Evolutionary conservation across 164 flowering plant genomes (phyloP).

Genomic region (Sextonia rubra): DNA sequence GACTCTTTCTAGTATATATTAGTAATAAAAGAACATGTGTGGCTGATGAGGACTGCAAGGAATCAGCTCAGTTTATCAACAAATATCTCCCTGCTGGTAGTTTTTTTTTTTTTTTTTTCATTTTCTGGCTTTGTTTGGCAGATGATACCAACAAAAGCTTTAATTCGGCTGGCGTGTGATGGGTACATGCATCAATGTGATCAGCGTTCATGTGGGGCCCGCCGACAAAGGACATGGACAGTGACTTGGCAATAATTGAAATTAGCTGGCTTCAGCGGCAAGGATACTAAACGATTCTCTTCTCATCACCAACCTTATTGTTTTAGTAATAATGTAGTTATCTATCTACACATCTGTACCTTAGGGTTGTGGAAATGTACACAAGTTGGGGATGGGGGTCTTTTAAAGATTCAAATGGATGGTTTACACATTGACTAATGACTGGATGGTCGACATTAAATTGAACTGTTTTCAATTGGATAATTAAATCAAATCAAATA

Average conservation of each 20-base stretch:
- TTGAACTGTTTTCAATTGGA: too few species aligned
- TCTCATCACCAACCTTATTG: background rate
- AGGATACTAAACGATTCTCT: background rate
- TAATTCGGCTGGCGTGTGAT: background rate
- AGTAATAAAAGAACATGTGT: background rate
- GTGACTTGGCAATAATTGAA: background rate
- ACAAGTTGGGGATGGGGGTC: too few species aligned
- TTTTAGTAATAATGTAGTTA: too few species aligned
- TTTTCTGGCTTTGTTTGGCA: background rate
- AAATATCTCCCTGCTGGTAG: background rate
- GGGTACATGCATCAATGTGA: background rate
- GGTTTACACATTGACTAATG: too few species aligned
- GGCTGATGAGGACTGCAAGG: background rate
- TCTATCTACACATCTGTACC: too few species aligned
- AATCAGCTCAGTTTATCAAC: background rate
- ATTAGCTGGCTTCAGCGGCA: background rate
- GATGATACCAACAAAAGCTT: background rate
- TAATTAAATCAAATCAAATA: too few species aligned
- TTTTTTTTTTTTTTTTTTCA: too few species aligned
- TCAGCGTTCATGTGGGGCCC: background rate
- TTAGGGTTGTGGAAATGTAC: too few species aligned
- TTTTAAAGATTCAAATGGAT: too few species aligned
- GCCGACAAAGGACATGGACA: background rate
- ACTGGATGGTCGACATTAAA: too few species aligned
- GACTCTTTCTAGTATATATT: background rate